Percentiles rank a stretch among this genome's conserved stretches.
Evolutionary conservation across 2,329 filamentous ascomycete species (phyloP).

Genomic region (Xylaria polymorpha): DNA sequence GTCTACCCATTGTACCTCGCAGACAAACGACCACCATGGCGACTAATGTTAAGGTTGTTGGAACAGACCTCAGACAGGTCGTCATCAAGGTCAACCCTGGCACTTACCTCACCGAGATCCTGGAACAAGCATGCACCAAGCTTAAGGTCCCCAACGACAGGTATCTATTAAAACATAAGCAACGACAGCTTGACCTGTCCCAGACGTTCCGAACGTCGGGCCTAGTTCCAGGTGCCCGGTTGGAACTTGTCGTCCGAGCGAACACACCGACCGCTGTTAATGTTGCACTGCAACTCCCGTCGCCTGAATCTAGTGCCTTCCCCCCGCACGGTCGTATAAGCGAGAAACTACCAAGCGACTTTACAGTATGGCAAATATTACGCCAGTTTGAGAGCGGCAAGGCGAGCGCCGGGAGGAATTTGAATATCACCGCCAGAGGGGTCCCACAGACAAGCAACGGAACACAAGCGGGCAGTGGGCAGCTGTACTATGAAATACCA

Average conservation of each 20-base stretch:
- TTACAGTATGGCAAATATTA: slow-evolving; percentile 88
- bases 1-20: not conserved
- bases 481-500: slow-evolving; percentile 89
- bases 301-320: slow-evolving; percentile 71
- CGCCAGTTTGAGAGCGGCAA: slow-evolving; percentile 87
- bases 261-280: slow-evolving; percentile 87
- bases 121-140: slow-evolving; percentile 88
- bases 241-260: slow-evolving; percentile 89
- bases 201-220: slow-evolving; percentile 85
- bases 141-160: slow-evolving; percentile 77
- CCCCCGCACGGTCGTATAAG: slow-evolving; percentile 74
- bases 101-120: slow-evolving; percentile 84
- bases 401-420: slow-evolving; percentile 67
- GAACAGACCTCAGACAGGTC: slow-evolving; percentile 79
- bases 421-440: slow-evolving; percentile 88
- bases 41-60: slow-evolving; percentile 88
- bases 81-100: slow-evolving; percentile 85
- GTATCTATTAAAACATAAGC: slow-evolving; percentile 87
- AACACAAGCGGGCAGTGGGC: slow-evolving; percentile 70
- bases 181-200: slow-evolving; percentile 87
- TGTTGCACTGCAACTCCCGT: slow-evolving; percentile 87
- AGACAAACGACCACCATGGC: slow-evolving; percentile 67
- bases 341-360: slow-evolving; percentile 89
- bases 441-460: slow-evolving; percentile 71
- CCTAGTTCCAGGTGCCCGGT: slow-evolving; percentile 85